phyloP scores from a whole-genome alignment of 2,329 filamentous ascomycete species.

The Cordyceps fumosorosea region DNA sequence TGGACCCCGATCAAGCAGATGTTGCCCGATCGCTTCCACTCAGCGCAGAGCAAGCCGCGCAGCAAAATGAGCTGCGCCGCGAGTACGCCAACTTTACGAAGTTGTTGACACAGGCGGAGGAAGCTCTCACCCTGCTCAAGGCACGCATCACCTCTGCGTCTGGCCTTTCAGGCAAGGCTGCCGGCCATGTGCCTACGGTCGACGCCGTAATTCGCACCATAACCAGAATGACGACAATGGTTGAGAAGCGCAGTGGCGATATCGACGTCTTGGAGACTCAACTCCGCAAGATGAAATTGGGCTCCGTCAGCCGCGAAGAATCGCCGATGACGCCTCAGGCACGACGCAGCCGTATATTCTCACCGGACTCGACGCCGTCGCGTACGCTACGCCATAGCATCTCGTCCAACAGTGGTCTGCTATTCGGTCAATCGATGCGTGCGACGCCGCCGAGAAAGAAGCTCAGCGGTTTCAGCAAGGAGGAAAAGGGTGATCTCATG shows the following conservation, averaged over 20 bases:
- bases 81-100: conserved; percentile 69
- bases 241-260: conserved; percentile 83
- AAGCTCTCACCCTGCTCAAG: conserved; percentile 70
- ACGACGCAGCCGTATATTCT: conserved; percentile 31
- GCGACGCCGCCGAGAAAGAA: conserved; percentile 52
- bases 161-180: conserved; percentile 39
- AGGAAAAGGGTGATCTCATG: conserved; percentile 52
- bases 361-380: conserved; percentile 38
- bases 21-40: conserved; percentile 64
- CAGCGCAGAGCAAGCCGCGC: conserved; percentile 73
- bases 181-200: conserved; percentile 65
- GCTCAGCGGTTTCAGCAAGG: conserved; percentile 52
- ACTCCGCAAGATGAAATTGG: conserved; percentile 64
- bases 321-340: conserved; percentile 36
- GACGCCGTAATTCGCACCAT: conserved; percentile 91
- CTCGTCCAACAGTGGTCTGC: conserved; percentile 27
- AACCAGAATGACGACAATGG: conserved; percentile 84
- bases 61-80: conserved; percentile 76
- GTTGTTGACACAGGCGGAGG: conserved; percentile 70
- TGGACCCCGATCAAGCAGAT: conserved; percentile 61
- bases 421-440: conserved; percentile 33
- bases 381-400: conserved; percentile 36
- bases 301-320: conserved; percentile 36
- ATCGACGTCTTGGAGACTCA: conserved; percentile 86
- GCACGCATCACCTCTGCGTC: conserved; percentile 63